Conservation (phyloP, 2,329 filamentous ascomycete species). For the Sarocladium brachiariae region DNA sequence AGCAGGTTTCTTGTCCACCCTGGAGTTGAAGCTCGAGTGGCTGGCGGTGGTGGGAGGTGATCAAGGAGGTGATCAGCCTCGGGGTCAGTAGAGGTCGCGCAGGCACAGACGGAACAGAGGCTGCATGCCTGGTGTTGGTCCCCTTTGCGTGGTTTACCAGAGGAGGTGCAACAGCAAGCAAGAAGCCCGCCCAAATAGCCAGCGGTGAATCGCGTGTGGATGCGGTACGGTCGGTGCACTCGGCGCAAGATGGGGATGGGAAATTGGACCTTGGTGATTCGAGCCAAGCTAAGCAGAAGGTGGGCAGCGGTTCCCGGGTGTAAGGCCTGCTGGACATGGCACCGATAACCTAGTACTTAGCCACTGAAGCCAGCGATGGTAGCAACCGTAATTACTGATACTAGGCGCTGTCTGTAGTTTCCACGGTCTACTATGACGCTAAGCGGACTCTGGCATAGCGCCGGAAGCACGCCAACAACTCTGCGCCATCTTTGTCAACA, state of each 20-base stretch:
- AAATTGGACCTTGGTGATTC: slow-evolving; percentile 10
- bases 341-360: background rate
- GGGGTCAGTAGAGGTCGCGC: background rate
- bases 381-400: background rate
- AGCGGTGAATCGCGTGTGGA: slow-evolving; percentile 1
- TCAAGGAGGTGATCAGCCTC: background rate
- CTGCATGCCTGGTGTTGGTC: slow-evolving; percentile 1
- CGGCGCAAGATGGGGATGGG: slow-evolving; percentile 8
- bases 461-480: background rate
- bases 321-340: background rate
- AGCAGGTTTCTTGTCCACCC: too few species aligned
- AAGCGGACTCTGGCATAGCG: background rate
- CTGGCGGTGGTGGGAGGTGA: background rate
- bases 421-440: background rate
- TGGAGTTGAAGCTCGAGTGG: too few species aligned
- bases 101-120: slow-evolving; percentile 4
- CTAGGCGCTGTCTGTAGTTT: background rate
- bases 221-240: background rate
- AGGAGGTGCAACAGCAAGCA: background rate
- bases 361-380: slow-evolving; percentile 3
- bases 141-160: slow-evolving; percentile 8
- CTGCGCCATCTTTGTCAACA: slow-evolving; percentile 7
- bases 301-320: background rate
- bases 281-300: slow-evolving; percentile 2
- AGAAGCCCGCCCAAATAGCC: background rate